These are phyloP conservation scores for Biscogniauxia mediterranea DNA, from an alignment of 2,329 filamentous ascomycete species.

Conservation along the genomic window DNA sequence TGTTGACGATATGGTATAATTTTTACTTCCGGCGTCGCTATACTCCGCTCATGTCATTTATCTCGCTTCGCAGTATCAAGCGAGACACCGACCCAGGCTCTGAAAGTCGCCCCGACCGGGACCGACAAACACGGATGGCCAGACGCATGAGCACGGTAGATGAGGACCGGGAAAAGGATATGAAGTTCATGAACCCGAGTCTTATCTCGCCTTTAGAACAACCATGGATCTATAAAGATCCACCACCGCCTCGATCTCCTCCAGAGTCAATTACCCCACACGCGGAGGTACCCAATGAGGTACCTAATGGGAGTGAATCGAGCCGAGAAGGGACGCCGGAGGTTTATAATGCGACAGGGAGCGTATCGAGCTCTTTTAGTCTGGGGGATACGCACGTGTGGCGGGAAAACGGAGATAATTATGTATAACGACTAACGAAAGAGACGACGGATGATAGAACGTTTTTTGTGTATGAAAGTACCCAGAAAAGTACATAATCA, in stretches of 20 bases:
- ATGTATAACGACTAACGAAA: constrained; percentile 15
- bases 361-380: constrained; percentile 31
- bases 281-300: constrained; percentile 11
- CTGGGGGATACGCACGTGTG: constrained; percentile 31
- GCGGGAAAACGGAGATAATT: constrained; percentile 26
- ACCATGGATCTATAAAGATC: constrained; percentile 65
- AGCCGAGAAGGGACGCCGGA: constrained; percentile 6
- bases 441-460: not conserved
- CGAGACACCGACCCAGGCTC: constrained; percentile 54
- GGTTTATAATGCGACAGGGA: constrained; percentile 18
- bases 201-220: constrained; percentile 66
- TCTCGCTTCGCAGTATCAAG: constrained; percentile 83
- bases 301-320: constrained; percentile 11
- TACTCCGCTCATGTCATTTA: constrained; percentile 86
- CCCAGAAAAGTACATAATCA: not conserved
- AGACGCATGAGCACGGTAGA: constrained; percentile 66
- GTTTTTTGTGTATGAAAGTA: not conserved
- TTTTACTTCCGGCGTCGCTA: constrained; percentile 80
- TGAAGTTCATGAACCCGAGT: constrained; percentile 75
- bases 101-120: constrained; percentile 42
- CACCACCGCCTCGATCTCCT: constrained; percentile 39
- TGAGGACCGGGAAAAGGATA: constrained; percentile 67
- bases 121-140: constrained; percentile 40
- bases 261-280: constrained; percentile 16
- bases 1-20: constrained; percentile 84